phyloP scores from a whole-genome alignment of 2,329 filamentous ascomycete genomes.

The Colletotrichum falcatum region DNA sequence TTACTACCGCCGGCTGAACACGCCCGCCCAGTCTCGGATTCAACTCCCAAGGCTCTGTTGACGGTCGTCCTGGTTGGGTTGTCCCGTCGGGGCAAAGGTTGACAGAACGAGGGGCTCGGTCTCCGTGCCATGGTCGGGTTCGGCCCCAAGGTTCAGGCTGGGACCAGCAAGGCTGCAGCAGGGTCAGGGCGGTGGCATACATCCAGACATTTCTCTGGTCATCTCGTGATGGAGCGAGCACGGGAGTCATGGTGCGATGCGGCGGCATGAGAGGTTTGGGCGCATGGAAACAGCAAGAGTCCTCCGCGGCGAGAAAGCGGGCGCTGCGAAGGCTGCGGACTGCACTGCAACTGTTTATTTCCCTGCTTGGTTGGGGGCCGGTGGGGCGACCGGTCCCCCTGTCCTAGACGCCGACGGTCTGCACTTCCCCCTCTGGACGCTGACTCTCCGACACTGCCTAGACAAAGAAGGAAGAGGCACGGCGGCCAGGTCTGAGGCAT shows the following conservation, averaged over 20 bases:
- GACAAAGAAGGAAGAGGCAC: neutral
- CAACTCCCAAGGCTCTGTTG: slow-evolving; percentile 23
- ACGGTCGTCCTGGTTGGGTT: slow-evolving; percentile 13
- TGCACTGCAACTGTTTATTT: neutral
- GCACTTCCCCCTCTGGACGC: neutral
- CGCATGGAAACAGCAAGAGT: neutral
- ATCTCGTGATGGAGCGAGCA: slow-evolving; percentile 10
- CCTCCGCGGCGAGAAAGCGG: neutral
- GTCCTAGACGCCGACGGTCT: neutral
- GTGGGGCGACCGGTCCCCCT: slow-evolving; percentile 18
- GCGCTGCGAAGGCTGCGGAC: neutral
- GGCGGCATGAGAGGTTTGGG: slow-evolving; percentile 6
- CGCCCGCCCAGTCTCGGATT: slow-evolving; percentile 37
- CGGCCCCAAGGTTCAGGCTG: slow-evolving; percentile 18
- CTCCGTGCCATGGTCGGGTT: slow-evolving; percentile 3
- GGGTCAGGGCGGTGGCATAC: slow-evolving; percentile 23
- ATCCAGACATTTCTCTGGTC: too few species aligned
- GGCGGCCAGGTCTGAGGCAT: neutral
- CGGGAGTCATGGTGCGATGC: slow-evolving; percentile 5
- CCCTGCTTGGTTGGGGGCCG: neutral
- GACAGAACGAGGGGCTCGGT: slow-evolving; percentile 20
- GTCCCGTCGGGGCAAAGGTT: slow-evolving; percentile 24
- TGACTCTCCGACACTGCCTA: slow-evolving; percentile 1
- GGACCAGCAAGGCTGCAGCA: slow-evolving; percentile 19
- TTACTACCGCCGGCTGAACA: too few species aligned